Conservation (phyloP, 2,329 filamentous ascomycete species). For the Fusarium equiseti region DNA sequence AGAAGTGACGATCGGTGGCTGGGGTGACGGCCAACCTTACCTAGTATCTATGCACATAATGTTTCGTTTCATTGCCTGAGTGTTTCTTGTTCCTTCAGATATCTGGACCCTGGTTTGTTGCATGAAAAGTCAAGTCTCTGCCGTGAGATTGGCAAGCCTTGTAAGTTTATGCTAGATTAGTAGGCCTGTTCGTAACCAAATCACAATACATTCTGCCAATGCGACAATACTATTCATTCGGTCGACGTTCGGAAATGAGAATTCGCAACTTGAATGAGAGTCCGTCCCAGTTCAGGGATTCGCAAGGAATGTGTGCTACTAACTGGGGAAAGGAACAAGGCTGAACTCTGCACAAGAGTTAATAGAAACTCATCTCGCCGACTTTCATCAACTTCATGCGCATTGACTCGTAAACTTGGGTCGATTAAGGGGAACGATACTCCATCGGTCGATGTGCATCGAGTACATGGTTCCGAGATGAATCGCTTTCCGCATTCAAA, state of each 20-base stretch:
- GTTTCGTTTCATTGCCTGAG: conserved; percentile 48
- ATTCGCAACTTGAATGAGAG: background rate
- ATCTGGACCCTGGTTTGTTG: conserved; percentile 16
- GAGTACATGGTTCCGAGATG: conserved; percentile 44
- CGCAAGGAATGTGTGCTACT: conserved; percentile 8
- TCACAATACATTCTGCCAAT: background rate
- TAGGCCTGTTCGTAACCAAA: background rate
- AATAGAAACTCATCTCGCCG: conserved; percentile 32
- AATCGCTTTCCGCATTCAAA: conserved; percentile 40
- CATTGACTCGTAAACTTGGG: conserved; percentile 41
- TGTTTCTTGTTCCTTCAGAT: conserved; percentile 41
- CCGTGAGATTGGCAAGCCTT: conserved; percentile 7
- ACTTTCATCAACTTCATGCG: conserved; percentile 37
- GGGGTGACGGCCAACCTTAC: conserved; percentile 30
- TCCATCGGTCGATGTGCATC: conserved; percentile 36
- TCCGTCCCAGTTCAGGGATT: conserved; percentile 7
- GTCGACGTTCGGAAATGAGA: conserved; percentile 8
- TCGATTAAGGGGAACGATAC: conserved; percentile 26
- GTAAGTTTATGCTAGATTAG: background rate
- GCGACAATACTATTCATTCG: conserved; percentile 3
- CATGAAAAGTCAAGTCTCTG: conserved; percentile 11
- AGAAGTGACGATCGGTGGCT: conserved; percentile 41
- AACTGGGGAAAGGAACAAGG: conserved; percentile 18
- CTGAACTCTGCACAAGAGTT: conserved; percentile 26
- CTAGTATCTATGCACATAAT: conserved; percentile 23